A percentile compares a stretch with the other conserved stretches of the same genome.
These are phyloP conservation scores for Metarhizium humberi DNA, from an alignment of 2,329 filamentous ascomycete genomes.

Conservation along the genomic window DNA sequence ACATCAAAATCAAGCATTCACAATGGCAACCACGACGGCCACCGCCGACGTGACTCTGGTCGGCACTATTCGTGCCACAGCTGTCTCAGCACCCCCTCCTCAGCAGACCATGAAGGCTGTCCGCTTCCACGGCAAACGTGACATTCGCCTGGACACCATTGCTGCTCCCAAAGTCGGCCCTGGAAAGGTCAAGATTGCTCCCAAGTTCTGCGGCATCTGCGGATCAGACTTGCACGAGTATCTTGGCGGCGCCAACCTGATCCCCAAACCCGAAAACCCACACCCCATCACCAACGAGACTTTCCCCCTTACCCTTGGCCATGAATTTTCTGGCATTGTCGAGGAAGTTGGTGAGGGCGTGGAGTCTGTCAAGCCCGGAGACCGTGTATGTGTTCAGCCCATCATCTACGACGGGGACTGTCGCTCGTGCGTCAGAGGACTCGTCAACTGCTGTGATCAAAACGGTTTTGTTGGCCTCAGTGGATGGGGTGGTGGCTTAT, in stretches of 20 bases:
- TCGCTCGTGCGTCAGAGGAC: constrained; percentile 39
- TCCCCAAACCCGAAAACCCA: constrained; percentile 33
- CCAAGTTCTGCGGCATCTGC: constrained; percentile 40
- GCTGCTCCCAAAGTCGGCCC: constrained; percentile 29
- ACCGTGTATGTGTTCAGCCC: constrained; percentile 51
- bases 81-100: background rate
- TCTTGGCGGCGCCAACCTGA: constrained; percentile 22
- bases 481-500: constrained; percentile 44
- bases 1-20: background rate
- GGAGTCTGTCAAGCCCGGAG: constrained; percentile 37
- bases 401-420: constrained; percentile 49
- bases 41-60: constrained; percentile 3
- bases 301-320: constrained; percentile 52
- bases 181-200: constrained; percentile 36
- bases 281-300: constrained; percentile 49
- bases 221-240: constrained; percentile 26
- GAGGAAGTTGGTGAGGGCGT: constrained; percentile 46
- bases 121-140: constrained; percentile 44
- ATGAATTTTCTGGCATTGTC: constrained; percentile 55
- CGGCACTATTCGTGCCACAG: constrained; percentile 6
- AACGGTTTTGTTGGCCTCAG: constrained; percentile 22
- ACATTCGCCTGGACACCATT: constrained; percentile 44
- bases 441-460: constrained; percentile 48
- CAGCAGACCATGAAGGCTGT: constrained; percentile 37
- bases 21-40: constrained; percentile 3